Evolutionary conservation across 371 early-diverging fungal species (phyloP).

Genomic region (Lichtheimia hyalospora): DNA sequence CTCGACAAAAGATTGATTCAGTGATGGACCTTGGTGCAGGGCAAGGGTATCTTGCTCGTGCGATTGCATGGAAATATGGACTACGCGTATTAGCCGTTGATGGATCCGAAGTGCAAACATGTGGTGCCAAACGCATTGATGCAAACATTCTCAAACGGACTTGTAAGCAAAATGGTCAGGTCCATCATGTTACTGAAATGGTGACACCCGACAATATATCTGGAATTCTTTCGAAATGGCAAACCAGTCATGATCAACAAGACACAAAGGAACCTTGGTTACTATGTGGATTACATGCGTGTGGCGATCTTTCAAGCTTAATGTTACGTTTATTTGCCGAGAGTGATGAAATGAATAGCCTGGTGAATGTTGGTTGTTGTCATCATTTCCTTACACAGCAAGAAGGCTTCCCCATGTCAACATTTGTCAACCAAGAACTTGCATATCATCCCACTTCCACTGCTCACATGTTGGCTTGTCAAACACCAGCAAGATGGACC

Average conservation of each 20-base stretch:
- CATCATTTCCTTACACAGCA: constrained; percentile 72
- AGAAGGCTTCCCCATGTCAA: constrained; percentile 71
- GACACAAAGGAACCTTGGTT: constrained; percentile 52
- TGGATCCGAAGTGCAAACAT: constrained; percentile 73
- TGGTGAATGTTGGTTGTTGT: constrained; percentile 87
- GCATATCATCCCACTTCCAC: constrained; percentile 61
- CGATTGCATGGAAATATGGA: constrained; percentile 67
- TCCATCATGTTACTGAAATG: constrained; percentile 56
- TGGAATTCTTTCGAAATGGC: constrained; percentile 28
- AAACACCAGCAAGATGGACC: constrained; percentile 80
- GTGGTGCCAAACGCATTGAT: constrained; percentile 73
- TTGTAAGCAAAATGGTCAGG: constrained; percentile 1
- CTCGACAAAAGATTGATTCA: constrained; percentile 35
- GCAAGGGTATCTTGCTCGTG: constrained; percentile 77
- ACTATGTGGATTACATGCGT: constrained; percentile 85
- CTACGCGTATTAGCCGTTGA: constrained; percentile 83
- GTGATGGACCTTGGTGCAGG: constrained; percentile 75
- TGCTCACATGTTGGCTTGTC: constrained; percentile 82
- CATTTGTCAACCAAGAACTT: constrained; percentile 20
- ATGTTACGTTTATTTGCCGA: constrained; percentile 73
- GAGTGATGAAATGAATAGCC: constrained; percentile 56
- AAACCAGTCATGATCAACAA: constrained; percentile 1
- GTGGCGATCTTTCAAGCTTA: constrained; percentile 79
- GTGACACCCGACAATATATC: constrained; percentile 53
- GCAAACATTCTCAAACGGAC: constrained; percentile 19